Conservation (phyloP, 2,329 filamentous ascomycete species). For the Neofusicoccum sp. region DNA sequence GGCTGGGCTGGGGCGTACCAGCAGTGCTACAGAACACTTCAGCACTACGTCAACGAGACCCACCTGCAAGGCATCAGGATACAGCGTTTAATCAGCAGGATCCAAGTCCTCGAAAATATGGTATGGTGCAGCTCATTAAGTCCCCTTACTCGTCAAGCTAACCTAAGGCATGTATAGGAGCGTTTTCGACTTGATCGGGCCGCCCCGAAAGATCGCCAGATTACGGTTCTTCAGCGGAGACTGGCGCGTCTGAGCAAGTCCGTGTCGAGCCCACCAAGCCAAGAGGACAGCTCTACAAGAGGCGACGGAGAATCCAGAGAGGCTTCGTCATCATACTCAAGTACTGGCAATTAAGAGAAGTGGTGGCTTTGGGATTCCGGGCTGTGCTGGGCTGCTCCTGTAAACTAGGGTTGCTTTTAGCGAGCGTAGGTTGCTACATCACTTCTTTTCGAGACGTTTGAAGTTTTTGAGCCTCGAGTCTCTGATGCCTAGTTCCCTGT, state of each 20-base stretch:
- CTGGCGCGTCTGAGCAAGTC: background rate
- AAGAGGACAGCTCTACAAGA: background rate
- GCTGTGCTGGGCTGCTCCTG: background rate
- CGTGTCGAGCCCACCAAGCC: background rate
- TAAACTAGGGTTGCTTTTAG: background rate
- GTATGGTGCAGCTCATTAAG: background rate
- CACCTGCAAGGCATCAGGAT: background rate
- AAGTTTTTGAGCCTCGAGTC: background rate
- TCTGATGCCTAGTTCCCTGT: background rate
- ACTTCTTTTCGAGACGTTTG: background rate
- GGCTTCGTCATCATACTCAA: background rate
- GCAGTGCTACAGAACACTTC: constrained; percentile 5
- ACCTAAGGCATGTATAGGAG: background rate
- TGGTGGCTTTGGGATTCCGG: background rate
- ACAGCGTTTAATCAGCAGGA: background rate
- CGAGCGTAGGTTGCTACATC: background rate
- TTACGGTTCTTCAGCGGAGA: background rate
- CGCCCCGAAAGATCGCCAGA: constrained; percentile 3
- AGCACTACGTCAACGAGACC: constrained; percentile 1
- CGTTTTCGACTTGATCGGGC: background rate
- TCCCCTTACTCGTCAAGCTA: background rate
- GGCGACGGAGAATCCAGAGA: background rate
- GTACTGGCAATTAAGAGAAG: background rate
- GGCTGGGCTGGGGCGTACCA: constrained; percentile 6
- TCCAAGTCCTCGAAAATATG: constrained; percentile 2